phyloP scores from a whole-genome alignment of 768 basidiomycete genomes.

The Boletus subparvulus region DNA sequence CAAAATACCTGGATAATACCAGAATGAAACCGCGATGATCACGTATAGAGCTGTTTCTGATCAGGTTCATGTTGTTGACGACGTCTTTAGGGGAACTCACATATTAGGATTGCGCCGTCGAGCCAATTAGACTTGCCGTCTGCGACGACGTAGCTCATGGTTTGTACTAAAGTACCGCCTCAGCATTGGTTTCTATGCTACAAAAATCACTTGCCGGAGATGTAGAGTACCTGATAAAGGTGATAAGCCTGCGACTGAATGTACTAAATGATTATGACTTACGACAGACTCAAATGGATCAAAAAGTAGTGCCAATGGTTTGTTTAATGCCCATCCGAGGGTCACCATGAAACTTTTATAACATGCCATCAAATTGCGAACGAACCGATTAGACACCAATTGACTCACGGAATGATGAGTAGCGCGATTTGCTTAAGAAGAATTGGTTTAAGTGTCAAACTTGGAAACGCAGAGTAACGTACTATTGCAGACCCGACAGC shows the following conservation, averaged over 20 bases:
- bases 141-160: conserved; percentile 77
- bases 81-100: conserved; percentile 37
- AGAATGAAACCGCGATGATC: conserved; percentile 69
- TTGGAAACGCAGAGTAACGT: conserved; percentile 25
- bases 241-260: conserved; percentile 8
- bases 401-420: conserved; percentile 75
- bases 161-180: conserved; percentile 53
- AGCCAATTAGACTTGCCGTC: conserved; percentile 87
- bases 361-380: neutral
- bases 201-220: conserved; percentile 37
- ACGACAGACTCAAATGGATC: conserved; percentile 87
- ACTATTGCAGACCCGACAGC: conserved; percentile 80
- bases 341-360: conserved; percentile 61
- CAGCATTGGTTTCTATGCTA: conserved; percentile 29
- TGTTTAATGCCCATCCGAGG: conserved; percentile 79
- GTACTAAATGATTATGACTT: conserved; percentile 13
- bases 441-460: neutral
- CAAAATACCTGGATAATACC: conserved; percentile 49
- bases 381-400: neutral
- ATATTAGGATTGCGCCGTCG: conserved; percentile 73
- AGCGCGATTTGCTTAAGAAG: conserved; percentile 71
- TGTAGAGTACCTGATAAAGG: conserved; percentile 33
- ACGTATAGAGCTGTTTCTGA: conserved; percentile 55
- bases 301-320: conserved; percentile 78
- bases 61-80: neutral